Evolutionary conservation across 1,139 yeast species (phyloP), one percentile per base, ranked within the genome.

Genomic region (Yamadazyma triangularis): DNA sequence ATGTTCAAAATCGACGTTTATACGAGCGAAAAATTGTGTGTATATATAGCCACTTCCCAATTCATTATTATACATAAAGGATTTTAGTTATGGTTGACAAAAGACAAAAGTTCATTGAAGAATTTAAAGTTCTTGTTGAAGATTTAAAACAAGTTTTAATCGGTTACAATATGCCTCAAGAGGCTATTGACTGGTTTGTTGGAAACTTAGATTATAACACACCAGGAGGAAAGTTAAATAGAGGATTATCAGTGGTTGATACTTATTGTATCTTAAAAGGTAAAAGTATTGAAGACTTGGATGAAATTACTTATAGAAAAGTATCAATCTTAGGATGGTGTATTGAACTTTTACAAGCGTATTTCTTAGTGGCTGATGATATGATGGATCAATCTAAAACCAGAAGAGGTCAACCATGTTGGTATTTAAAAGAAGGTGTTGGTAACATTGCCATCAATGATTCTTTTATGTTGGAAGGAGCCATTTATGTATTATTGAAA

Each of bases 351-450:
- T 72, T 91, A 48, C 99, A 93, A 64, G 98, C 96, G 2, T 91
- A 87, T 60, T 93, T 93, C 69, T 73, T 93, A 48, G 97, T 93
- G 32, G 95, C 97, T 23, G 99, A 93, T 58, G 99, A 93, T 59
- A 93, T 93, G 77, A 93, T 93, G 99, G 99, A 93, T 61, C 79
- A 79, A 46, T 86, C 96, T 23, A 84, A 87, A 60, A 93, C 98
- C 28, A 85, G 99, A 71, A 81, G 99, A 58, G 97, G 96, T 34
- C 97, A 91, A 61, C 91, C 96, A 47, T 93, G 99, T 65, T 93
- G 98, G 98, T 93, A 89, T 67, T 80, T 68, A 52, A 74, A 66
- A 32, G 82, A 79, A 39, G 79, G 78, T 27, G 95, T 89, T 35
- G 86, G 85, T 26, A 86, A 87, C 58, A 83, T 91, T 56, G 98